Base-by-base conservation (phyloP, 805 yeast species). In the Cyberlindnera veronae region DNA sequence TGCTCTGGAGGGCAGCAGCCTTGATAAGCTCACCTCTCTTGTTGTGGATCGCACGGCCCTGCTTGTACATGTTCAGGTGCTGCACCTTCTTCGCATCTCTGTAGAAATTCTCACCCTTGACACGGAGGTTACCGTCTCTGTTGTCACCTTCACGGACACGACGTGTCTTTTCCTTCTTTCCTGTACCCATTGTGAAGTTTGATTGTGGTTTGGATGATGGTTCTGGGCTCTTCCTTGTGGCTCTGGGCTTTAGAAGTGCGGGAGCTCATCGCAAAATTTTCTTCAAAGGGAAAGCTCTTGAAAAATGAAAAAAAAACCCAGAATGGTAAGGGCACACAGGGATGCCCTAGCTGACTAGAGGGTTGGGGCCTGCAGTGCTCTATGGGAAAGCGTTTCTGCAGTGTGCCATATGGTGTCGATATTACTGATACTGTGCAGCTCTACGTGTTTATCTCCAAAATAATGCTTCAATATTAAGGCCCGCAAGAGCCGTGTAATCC, bases 71-170 rank as follows among this genome's bases (percentile, higher is more conserved):
- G 61, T 79, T 84, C 57, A 93, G 72, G 61, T 79, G 87, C 63
- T 86, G 82, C 44, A 90, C 95, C 60, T 86, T 86, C 60, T 89
- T 88, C 39, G 95, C 91, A 77, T 90, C 97, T 55, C 88, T 71
- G 69, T 91, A 91, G 66, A 91, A 91, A 70, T 91, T 91, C 66
- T 91, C 99, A 58, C 99, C 99, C 62, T 91, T 91, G 38, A 87
- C 95, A 47, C 95, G 81, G 42, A 93, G 75, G 56, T 91, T 91
- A 21, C 96, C 96, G 63, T 86, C 95, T 57, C 87, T 76, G 52
- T 79, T 71, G 54, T 82, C 86, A 39, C 83, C 83, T 61, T 89
- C 86, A 58, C 95, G 84, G 42, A 74, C 72, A 60, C 96, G 78
- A 69, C 99, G 82, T 56, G 73, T 74, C 63, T 84, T 85, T 65